Conservation (phyloP, 192 early-diverging fungal species). For the Coemansia brasiliensis region DNA sequence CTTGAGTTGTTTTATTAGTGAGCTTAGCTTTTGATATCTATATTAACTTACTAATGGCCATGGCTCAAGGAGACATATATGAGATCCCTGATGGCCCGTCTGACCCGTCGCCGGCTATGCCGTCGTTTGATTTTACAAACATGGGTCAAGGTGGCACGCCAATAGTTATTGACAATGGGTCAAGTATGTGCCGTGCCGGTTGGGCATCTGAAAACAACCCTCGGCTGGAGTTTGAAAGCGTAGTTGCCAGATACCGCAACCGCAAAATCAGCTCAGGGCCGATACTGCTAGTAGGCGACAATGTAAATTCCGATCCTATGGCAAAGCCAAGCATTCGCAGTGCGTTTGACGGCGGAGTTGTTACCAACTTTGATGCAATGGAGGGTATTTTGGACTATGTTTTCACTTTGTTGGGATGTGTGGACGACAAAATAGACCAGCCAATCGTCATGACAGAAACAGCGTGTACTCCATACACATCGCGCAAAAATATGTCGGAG, state of each 20-base stretch:
- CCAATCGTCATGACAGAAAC: constrained; percentile 90
- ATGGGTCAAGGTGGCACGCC: constrained; percentile 52
- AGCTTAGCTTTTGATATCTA: too few species aligned
- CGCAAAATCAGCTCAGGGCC: constrained; percentile 30
- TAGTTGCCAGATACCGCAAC: constrained; percentile 71
- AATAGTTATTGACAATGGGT: constrained; percentile 75
- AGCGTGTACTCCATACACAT: constrained; percentile 71
- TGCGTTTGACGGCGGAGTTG: constrained; percentile 36
- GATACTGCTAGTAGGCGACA: constrained; percentile 36
- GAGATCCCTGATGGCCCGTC: constrained; percentile 53
- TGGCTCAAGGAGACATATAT: constrained; percentile 21
- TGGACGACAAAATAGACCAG: constrained; percentile 68
- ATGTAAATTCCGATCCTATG: constrained; percentile 40
- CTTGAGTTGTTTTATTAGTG: too few species aligned
- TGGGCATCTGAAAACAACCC: constrained; percentile 69
- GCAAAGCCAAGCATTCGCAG: constrained; percentile 52
- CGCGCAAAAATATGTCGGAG: constrained; percentile 80
- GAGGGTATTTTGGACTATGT: constrained; percentile 85
- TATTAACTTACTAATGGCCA: background rate
- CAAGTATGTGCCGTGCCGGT: constrained; percentile 76
- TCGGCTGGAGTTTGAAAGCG: constrained; percentile 67
- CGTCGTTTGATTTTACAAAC: constrained; percentile 57
- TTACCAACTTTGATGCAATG: constrained; percentile 57
- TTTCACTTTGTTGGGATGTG: constrained; percentile 75
- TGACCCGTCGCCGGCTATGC: constrained; percentile 35